Base-by-base conservation (phyloP, 129 eudicot species). In the Chrysanthemum makinoi region DNA sequence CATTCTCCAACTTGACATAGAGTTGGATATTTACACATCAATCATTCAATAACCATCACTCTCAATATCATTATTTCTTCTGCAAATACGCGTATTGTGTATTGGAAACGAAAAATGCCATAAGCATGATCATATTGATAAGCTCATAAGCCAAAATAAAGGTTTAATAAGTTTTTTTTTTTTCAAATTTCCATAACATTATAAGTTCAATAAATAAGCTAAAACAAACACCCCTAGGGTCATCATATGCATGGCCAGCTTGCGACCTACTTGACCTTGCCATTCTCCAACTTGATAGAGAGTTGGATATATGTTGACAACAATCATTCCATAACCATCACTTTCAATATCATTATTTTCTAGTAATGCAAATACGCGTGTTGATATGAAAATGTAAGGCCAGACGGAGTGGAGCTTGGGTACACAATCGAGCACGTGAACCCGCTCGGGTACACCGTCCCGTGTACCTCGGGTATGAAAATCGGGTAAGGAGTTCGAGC, bases 211-310 rank as follows among this genome's bases (percentile, higher is more conserved):
- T 30, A 30, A 30, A 30, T 30, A 30, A 30, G 35, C 35, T 30
- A 30, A 30, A 4, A 30, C 35, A 4, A 30, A 4, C 35, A 3
- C 35, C 35, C 35, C 35, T 30, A 30, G 35, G 35, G 35, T 30
- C 35, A 30, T 30, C 43, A 35, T 24, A 48, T 58, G 75, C 43
- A 71, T 20, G 12, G 67, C 67, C 62, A 69, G 50, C 62, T 69
- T 30, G 62, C 70, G 33, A 5, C 57, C 71, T 65, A 39, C 69
- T 65, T 39, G 54, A 19, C 54, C 54, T 44, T 65, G 69, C 69
- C 30, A 9, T 65, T 43, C 9, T 65, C 69, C 56, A 46, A 15
- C 19, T 52, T 69, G 58, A 24, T 1, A 14, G 18, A n/a, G 47
- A 10, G 17, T 53, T 53, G 35, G 73, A 52, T 53, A 69, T 53